Evolutionary conservation across 202 grass and related monocot genomes (phyloP).

Genomic region (Panicum virgatum): DNA sequence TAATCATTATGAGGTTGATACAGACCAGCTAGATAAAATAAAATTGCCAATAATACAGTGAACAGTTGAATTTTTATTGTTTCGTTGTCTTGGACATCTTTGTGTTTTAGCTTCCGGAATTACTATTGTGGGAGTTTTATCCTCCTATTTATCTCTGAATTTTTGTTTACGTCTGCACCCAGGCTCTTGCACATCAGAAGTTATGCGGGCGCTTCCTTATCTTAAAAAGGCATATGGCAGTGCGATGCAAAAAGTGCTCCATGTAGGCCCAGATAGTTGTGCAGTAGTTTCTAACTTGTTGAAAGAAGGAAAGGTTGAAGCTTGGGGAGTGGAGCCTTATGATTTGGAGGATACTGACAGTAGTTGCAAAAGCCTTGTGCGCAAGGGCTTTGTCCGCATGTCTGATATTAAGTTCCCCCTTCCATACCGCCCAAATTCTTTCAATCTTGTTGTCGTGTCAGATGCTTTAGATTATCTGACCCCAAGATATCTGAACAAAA

Average conservation of each 20-base stretch:
- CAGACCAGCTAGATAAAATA: neutral
- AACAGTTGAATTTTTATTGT: slow-evolving; percentile 22
- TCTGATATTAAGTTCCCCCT: slow-evolving; percentile 91
- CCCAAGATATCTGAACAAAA: slow-evolving; percentile 95
- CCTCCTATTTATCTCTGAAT: slow-evolving; percentile 24
- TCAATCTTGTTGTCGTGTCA: slow-evolving; percentile 93
- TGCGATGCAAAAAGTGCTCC: slow-evolving; percentile 73
- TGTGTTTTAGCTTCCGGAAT: slow-evolving; percentile 4
- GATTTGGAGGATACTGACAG: slow-evolving; percentile 93
- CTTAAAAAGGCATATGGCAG: slow-evolving; percentile 91
- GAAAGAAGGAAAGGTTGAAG: slow-evolving; percentile 86
- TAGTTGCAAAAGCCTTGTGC: slow-evolving; percentile 93
- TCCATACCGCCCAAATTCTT: slow-evolving; percentile 90
- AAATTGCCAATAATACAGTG: neutral
- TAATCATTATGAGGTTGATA: neutral
- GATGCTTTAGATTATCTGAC: slow-evolving; percentile 95
- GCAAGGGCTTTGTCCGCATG: slow-evolving; percentile 91
- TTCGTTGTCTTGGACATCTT: neutral
- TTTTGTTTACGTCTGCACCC: slow-evolving; percentile 34
- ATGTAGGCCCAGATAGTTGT: slow-evolving; percentile 94
- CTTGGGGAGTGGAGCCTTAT: slow-evolving; percentile 96
- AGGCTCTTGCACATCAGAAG: slow-evolving; percentile 92
- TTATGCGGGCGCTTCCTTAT: slow-evolving; percentile 78
- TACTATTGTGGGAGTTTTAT: slow-evolving; percentile 14
- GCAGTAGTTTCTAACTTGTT: slow-evolving; percentile 85